These are phyloP conservation scores for Botrytis pseudocinerea DNA, from an alignment of 2,329 filamentous ascomycete species.

Conservation along the genomic window DNA sequence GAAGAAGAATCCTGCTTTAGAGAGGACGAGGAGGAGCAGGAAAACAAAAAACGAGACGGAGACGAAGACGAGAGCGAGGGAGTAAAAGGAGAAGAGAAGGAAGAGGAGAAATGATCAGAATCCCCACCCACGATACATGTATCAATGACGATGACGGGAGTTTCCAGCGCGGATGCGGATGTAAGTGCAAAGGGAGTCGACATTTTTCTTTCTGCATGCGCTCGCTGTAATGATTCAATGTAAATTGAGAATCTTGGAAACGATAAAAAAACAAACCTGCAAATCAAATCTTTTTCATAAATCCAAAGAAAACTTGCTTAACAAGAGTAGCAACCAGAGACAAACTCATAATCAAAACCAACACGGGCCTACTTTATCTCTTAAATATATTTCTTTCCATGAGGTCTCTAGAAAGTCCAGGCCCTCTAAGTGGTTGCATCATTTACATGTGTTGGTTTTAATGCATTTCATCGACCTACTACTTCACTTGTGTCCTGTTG, in stretches of 20 bases:
- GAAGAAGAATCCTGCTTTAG: not conserved
- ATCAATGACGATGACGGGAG: not conserved
- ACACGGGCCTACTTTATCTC: not conserved
- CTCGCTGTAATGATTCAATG: not conserved
- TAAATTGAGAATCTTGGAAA: not conserved
- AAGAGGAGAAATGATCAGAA: not conserved
- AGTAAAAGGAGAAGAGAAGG: not conserved
- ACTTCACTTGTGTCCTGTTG: not conserved
- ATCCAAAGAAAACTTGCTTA: not conserved
- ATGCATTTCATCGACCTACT: not conserved
- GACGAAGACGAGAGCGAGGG: not conserved
- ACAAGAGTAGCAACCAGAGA: not conserved
- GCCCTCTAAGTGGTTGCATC: not conserved
- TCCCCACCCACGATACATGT: not conserved
- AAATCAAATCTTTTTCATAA: not conserved
- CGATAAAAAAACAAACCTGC: not conserved
- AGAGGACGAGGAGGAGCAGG: not conserved
- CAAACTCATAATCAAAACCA: not conserved
- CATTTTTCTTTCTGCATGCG: not conserved
- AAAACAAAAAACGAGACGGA: too few species aligned
- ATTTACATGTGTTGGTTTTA: not conserved
- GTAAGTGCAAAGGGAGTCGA: not conserved
- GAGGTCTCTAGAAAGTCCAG: not conserved
- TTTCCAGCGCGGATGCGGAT: not conserved
- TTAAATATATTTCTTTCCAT: not conserved